phyloP scores from a whole-genome alignment of 345 rosid species.

The Psidium friedrichsthalianum region DNA sequence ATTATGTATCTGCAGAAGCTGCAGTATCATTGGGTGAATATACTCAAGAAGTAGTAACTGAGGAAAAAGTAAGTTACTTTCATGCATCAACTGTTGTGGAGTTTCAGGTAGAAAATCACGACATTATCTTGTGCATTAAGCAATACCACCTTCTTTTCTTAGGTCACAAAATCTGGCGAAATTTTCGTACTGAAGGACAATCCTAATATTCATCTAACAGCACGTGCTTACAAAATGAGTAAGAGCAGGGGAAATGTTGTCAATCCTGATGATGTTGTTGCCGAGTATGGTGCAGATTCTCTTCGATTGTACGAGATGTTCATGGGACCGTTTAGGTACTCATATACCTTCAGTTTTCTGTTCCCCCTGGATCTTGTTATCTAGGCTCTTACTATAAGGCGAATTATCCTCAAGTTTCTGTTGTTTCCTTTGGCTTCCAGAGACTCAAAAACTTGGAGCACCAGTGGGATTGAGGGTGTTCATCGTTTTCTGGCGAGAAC shows the following conservation, averaged over 20 bases:
- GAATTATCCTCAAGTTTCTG: not conserved
- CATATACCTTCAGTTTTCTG: not conserved
- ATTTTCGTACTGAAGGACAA: slow-evolving; percentile 59
- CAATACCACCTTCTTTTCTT: not conserved
- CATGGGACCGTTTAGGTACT: slow-evolving; percentile 99
- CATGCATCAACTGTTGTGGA: not conserved
- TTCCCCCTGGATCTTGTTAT: not conserved
- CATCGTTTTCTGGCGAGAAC: slow-evolving; percentile 81
- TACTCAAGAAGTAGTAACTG: slow-evolving; percentile 49
- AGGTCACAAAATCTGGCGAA: slow-evolving; percentile 79
- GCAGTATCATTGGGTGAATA: slow-evolving; percentile 27
- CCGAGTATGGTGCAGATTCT: slow-evolving; percentile 93
- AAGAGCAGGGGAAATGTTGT: slow-evolving; percentile 97
- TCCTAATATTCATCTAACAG: slow-evolving; percentile 42
- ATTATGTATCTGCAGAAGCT: slow-evolving; percentile 55
- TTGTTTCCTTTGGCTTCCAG: slow-evolving; percentile 18
- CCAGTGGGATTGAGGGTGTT: slow-evolving; percentile 92
- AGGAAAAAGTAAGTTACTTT: slow-evolving; percentile 47
- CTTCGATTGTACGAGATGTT: slow-evolving; percentile 94
- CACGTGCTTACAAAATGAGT: slow-evolving; percentile 92
- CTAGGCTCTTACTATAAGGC: not conserved
- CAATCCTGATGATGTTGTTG: slow-evolving; percentile 83
- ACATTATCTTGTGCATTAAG: not conserved
- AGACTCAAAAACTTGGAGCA: slow-evolving; percentile 94
- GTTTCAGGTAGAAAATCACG: not conserved